These are phyloP conservation scores for Daldinia loculata DNA, from an alignment of 495 filamentous ascomycete species.

Conservation along the genomic window DNA sequence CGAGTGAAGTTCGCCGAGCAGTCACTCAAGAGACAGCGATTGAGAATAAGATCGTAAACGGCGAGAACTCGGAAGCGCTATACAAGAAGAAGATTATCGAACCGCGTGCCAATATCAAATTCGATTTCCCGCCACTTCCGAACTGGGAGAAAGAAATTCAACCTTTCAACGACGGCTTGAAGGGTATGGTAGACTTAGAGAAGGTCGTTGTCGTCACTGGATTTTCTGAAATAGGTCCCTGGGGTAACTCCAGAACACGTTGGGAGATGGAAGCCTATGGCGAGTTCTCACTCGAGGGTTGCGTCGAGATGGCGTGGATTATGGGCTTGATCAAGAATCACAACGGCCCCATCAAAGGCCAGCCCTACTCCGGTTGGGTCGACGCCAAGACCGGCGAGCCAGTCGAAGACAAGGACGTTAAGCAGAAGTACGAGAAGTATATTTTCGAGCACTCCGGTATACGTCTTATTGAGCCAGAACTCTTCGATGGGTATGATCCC, in stretches of 20 bases:
- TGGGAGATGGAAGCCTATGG: slow-evolving; percentile 99
- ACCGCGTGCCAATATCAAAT: slow-evolving; percentile 97
- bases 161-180: slow-evolving; percentile 83
- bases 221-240: slow-evolving; percentile 95
- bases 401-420: slow-evolving; percentile 97
- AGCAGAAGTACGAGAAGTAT: slow-evolving; percentile 93
- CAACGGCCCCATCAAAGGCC: slow-evolving; percentile 97
- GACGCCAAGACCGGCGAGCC: slow-evolving; percentile 93
- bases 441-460: slow-evolving; percentile 98
- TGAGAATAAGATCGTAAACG: slow-evolving; percentile 97
- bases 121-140: slow-evolving; percentile 87
- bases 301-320: slow-evolving; percentile 99
- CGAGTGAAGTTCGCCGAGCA: slow-evolving; percentile 89
- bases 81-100: slow-evolving; percentile 93
- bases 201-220: slow-evolving; percentile 98
- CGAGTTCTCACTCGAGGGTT: slow-evolving; percentile 96
- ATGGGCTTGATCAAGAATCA: slow-evolving; percentile 99
- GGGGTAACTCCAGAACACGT: slow-evolving; percentile 96
- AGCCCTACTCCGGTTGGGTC: slow-evolving; percentile 97
- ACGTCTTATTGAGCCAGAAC: slow-evolving; percentile 94
- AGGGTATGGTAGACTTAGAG: slow-evolving; percentile 98
- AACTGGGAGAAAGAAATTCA: slow-evolving; percentile 91
- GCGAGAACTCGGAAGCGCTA: slow-evolving; percentile 87
- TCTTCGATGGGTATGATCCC: slow-evolving; percentile 97
- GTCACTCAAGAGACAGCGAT: slow-evolving; percentile 95